Evolutionary conservation across 306 rosid species (phyloP), one percentile per base, ranked within the genome.

Genomic region (Rosa persica): DNA sequence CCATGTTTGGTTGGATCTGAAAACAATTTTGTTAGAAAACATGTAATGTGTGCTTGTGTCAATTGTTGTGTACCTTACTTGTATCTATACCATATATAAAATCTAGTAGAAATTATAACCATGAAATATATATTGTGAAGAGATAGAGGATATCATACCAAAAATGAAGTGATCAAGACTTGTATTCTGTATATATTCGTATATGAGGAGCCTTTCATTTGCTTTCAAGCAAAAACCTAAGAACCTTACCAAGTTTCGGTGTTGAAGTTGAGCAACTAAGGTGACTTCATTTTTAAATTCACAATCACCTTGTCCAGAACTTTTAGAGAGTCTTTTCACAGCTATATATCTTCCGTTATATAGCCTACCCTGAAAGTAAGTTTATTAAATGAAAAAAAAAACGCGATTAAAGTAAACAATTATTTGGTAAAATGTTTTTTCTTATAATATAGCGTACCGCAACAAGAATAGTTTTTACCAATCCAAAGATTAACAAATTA

Each of bases 111-210:
- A 61, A 61, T 1, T 25, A 12, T 27, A 12, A 36, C 20, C 10
- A 20, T 51, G 8, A 38, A n/a, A 7, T 52, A 20, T 20, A 38
- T 73, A 2, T 48, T 5, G 2, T 8, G 39, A 47, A 6, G 54
- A 48, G 60, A 25, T 8, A 52, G 20, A 72, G 36, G 34, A 9
- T 49, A 34, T 15, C 25, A n/a, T 73, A 73, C 77, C 77, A 74
- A 58, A 74, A 74, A 74, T 57, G 77, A 38, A 73, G 23, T 58
- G 55, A 42, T 74, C 8, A 4, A 74, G 69, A 25, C 78, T 74
- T 40, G 5, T 16, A n/a, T 74, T 74, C 8, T 40, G 42, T 47
- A 74, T 20, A 0, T 39, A 74, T 23, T 74, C 78, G 25, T 74
- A 74, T 1, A 74, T 25, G 54, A 74, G 42, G 2, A 74, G n/a